Evolutionary conservation across 331 rosid species (phyloP).

Genomic region (Erythrophleum ivorense): DNA sequence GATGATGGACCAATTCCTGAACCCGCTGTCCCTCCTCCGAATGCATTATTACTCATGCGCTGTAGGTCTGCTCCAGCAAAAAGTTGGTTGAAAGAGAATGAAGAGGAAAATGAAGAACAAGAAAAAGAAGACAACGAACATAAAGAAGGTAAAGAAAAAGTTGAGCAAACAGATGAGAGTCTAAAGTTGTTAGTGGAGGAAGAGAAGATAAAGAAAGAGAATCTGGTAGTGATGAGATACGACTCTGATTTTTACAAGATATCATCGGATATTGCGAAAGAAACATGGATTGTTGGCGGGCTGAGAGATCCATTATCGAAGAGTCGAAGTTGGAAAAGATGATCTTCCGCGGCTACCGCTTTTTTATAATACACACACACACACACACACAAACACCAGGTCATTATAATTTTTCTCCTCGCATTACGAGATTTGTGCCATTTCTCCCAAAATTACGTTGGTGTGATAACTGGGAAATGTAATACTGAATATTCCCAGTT

Average conservation of each 20-base stretch:
- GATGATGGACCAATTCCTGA: conserved; percentile 29
- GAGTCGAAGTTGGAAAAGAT: conserved; percentile 84
- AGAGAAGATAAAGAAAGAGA: conserved; percentile 59
- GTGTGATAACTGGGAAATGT: conserved; percentile 43
- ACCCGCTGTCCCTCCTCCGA: conserved; percentile 69
- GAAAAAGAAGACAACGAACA: conserved; percentile 35
- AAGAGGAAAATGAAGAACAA: conserved; percentile 39
- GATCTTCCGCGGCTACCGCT: conserved; percentile 6
- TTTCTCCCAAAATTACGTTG: not conserved
- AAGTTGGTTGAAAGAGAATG: conserved; percentile 61
- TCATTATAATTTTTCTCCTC: not conserved
- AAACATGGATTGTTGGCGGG: conserved; percentile 88
- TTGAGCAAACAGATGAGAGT: conserved; percentile 51
- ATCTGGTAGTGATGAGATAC: conserved; percentile 58
- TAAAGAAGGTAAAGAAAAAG: conserved; percentile 2
- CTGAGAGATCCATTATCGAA: conserved; percentile 63
- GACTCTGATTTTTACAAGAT: conserved; percentile 54
- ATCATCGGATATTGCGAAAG: conserved; percentile 73
- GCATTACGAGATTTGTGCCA: conserved; percentile 21
- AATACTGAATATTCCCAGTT: conserved; percentile 12
- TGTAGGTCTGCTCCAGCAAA: conserved; percentile 95
- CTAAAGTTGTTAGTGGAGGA: conserved; percentile 78
- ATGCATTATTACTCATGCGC: conserved; percentile 88
- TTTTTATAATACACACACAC: not conserved
- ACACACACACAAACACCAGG: no score